Evolutionary conservation across 148 eudicot genomes (phyloP).

Genomic region (Vaccinium macrocarpon): DNA sequence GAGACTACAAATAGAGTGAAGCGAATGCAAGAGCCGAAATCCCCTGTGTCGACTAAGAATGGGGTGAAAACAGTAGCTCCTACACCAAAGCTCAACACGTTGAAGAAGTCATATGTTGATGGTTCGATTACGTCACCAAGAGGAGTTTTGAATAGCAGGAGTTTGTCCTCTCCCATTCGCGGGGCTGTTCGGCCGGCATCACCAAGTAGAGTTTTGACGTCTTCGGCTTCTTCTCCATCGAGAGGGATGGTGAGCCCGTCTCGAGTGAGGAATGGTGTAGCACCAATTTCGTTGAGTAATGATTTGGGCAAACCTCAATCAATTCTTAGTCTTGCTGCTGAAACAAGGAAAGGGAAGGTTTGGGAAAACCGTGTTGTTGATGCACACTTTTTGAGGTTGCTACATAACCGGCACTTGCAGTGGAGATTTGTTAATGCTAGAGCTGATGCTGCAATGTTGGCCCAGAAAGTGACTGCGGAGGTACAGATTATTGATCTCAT

Average conservation of each 20-base stretch:
- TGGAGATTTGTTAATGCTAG: conserved; percentile 87
- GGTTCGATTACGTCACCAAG: conserved; percentile 42
- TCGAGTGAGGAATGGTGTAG: conserved; percentile 40
- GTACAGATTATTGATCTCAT: conserved; percentile 31
- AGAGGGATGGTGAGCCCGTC: conserved; percentile 60
- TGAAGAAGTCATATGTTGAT: conserved; percentile 34
- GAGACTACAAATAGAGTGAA: conserved; percentile 39
- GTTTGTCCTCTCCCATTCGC: conserved; percentile 55
- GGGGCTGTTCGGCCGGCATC: conserved; percentile 44
- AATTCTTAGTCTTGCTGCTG: conserved; percentile 53
- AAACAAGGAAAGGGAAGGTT: conserved; percentile 58
- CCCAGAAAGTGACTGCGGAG: conserved; percentile 55
- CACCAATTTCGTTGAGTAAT: conserved; percentile 21
- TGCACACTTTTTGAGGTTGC: conserved; percentile 64
- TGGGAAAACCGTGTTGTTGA: conserved; percentile 63
- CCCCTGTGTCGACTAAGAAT: conserved; percentile 37
- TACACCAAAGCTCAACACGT: conserved; percentile 25
- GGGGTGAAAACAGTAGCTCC: conserved; percentile 20
- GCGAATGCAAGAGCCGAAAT: conserved; percentile 43
- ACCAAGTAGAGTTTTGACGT: conserved; percentile 20
- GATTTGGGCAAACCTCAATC: conserved; percentile 41
- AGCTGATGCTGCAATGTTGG: conserved; percentile 49
- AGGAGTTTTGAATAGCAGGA: conserved; percentile 37
- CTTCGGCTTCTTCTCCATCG: conserved; percentile 36
- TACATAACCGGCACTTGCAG: conserved; percentile 73